Conservation (phyloP, 2,329 filamentous ascomycete species). For the Helicocarpus griseus region DNA sequence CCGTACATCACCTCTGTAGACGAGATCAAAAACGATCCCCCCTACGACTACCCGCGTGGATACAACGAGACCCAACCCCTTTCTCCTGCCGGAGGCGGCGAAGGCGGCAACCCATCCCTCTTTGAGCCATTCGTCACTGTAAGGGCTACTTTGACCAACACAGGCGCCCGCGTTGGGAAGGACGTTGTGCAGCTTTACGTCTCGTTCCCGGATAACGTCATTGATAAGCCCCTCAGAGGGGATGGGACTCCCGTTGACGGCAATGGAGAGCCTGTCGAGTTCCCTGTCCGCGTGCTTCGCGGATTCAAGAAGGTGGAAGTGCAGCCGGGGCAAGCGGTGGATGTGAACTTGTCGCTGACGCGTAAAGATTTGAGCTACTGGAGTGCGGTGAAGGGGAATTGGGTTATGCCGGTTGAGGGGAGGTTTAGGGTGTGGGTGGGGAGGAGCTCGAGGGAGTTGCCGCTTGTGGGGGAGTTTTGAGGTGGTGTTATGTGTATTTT, state of each 20-base stretch:
- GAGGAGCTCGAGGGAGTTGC: slow-evolving; percentile 19
- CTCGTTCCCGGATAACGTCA: slow-evolving; percentile 31
- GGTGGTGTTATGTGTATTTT: background rate
- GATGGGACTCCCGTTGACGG: background rate
- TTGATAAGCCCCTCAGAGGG: slow-evolving; percentile 19
- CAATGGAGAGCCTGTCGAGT: slow-evolving; percentile 4
- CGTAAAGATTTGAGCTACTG: slow-evolving; percentile 28
- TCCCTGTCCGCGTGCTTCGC: slow-evolving; percentile 34
- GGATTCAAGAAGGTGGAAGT: slow-evolving; percentile 45
- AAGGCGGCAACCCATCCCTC: slow-evolving; percentile 50
- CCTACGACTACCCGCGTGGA: slow-evolving; percentile 45
- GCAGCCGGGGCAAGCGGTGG: slow-evolving; percentile 30
- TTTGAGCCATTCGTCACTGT: slow-evolving; percentile 44
- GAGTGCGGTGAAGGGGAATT: slow-evolving; percentile 26
- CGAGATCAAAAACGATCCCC: slow-evolving; percentile 34
- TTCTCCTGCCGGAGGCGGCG: slow-evolving; percentile 59
- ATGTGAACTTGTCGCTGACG: slow-evolving; percentile 37
- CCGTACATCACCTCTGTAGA: slow-evolving; percentile 52
- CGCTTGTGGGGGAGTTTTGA: slow-evolving; percentile 12
- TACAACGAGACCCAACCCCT: slow-evolving; percentile 42
- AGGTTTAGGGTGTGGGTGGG: slow-evolving; percentile 18
- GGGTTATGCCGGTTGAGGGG: slow-evolving; percentile 21
- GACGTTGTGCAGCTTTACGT: slow-evolving; percentile 50
- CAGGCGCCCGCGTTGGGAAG: slow-evolving; percentile 38
- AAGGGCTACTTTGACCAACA: slow-evolving; percentile 42